Conservation (phyloP, 495 filamentous ascomycete species). For the Friedmanniomyces endolithicus region DNA sequence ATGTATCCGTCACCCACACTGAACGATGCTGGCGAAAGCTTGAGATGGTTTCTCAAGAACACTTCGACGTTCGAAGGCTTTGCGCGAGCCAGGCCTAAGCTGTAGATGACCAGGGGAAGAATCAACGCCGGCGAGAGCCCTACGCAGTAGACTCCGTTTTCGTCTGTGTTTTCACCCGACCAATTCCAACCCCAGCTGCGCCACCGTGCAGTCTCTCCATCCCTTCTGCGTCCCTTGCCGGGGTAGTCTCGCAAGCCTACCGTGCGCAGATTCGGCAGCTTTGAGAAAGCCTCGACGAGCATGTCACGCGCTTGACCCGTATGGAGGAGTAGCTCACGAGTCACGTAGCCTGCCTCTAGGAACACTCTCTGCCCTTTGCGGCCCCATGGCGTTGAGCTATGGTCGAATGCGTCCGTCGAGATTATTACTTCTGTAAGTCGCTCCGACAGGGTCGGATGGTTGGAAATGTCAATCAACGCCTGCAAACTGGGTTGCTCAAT, state of each 20-base stretch:
- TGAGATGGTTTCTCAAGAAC: slow-evolving; percentile 21
- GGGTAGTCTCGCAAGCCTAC: slow-evolving; percentile 41
- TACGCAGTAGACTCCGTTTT: neutral
- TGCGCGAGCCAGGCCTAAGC: slow-evolving; percentile 28
- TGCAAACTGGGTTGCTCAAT: slow-evolving; percentile 36
- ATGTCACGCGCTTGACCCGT: slow-evolving; percentile 34
- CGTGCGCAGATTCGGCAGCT: slow-evolving; percentile 36
- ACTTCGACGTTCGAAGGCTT: slow-evolving; percentile 31
- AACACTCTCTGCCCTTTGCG: neutral
- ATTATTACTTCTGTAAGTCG: slow-evolving; percentile 39
- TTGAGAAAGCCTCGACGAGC: slow-evolving; percentile 39
- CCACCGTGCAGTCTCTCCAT: slow-evolving; percentile 13
- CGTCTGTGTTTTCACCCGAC: neutral
- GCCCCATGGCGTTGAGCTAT: neutral
- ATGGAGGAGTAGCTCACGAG: slow-evolving; percentile 22
- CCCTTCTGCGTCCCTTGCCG: slow-evolving; percentile 23
- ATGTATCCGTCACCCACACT: neutral
- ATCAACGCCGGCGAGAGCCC: slow-evolving; percentile 1
- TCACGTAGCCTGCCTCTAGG: neutral
- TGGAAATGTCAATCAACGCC: slow-evolving; percentile 42
- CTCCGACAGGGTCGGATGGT: slow-evolving; percentile 30
- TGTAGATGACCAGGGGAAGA: slow-evolving; percentile 26
- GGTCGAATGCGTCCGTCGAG: slow-evolving; percentile 26
- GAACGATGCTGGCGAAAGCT: slow-evolving; percentile 1
- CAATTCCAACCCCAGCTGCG: slow-evolving; percentile 21